Percentiles rank a stretch among this genome's conserved stretches.
phyloP scores from a whole-genome alignment of 805 yeast species.

The Wickerhamomyces canadensis region DNA sequence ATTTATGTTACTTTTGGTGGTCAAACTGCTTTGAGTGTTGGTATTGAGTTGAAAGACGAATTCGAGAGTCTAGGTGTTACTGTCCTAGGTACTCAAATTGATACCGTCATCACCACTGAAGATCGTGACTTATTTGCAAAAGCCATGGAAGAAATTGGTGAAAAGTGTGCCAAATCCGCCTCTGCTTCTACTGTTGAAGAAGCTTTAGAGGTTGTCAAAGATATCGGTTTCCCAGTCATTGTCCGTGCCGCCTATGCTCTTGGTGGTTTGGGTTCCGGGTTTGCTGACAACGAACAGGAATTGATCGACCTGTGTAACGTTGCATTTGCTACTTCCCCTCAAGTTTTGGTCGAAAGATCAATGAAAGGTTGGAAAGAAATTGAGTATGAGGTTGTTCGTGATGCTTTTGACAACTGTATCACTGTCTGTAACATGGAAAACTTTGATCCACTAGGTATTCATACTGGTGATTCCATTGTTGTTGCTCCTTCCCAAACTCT shows the following conservation, averaged over 20 bases:
- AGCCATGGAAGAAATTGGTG: constrained; percentile 92
- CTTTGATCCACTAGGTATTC: constrained; percentile 97
- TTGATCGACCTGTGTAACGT: constrained; percentile 77
- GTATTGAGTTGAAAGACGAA: constrained; percentile 93
- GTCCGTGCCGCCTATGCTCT: constrained; percentile 96
- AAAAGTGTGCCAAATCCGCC: constrained; percentile 90
- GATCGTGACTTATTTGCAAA: constrained; percentile 94
- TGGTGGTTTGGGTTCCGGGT: constrained; percentile 98
- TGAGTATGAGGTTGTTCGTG: constrained; percentile 98
- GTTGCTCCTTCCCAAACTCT: constrained; percentile 98
- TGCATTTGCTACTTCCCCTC: constrained; percentile 95
- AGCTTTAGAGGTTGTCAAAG: constrained; percentile 77
- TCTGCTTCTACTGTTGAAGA: constrained; percentile 79
- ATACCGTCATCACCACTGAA: constrained; percentile 94
- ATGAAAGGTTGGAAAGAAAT: constrained; percentile 99
- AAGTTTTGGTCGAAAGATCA: constrained; percentile 89
- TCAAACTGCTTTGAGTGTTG: constrained; percentile 95
- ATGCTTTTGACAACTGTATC: constrained; percentile 94
- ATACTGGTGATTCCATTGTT: constrained; percentile 98
- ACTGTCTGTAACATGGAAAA: constrained; percentile 99
- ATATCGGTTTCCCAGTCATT: constrained; percentile 91
- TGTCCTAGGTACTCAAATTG: constrained; percentile 95
- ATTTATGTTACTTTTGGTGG: constrained; percentile 98
- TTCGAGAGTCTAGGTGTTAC: constrained; percentile 87
- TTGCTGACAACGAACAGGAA: constrained; percentile 84